phyloP scores from a whole-genome alignment of 768 basidiomycete genomes.

The Xerocomellus amylosporus region DNA sequence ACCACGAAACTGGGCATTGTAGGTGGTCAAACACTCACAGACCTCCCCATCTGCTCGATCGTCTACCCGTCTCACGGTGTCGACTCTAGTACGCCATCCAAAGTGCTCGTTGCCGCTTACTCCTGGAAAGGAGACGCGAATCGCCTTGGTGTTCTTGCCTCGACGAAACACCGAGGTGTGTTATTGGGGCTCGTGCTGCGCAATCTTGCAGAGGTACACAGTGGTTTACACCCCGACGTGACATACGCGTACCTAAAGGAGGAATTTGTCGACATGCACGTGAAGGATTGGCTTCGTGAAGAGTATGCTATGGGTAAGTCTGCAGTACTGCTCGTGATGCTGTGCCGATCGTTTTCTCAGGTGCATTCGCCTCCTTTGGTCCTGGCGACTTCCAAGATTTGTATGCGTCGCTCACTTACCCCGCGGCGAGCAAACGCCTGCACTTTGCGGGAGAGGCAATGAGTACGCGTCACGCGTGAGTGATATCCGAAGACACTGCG shows the following conservation, averaged over 20 bases:
- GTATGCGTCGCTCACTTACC: constrained; percentile 30
- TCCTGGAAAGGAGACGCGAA: not conserved
- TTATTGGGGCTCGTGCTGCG: constrained; percentile 6
- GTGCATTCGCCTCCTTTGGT: constrained; percentile 38
- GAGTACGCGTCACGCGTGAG: constrained; percentile 38
- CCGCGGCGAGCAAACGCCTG: constrained; percentile 20
- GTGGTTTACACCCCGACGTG: not conserved
- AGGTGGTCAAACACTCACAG: constrained; percentile 10
- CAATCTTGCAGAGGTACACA: constrained; percentile 8
- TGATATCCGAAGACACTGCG: not conserved
- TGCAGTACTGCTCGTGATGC: not conserved
- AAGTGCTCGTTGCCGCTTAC: constrained; percentile 9
- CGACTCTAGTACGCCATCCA: constrained; percentile 6
- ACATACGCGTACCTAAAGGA: constrained; percentile 2
- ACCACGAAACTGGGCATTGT: constrained; percentile 9
- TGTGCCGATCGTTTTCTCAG: constrained; percentile 10
- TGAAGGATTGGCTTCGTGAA: constrained; percentile 36
- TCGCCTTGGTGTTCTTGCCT: not conserved
- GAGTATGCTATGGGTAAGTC: constrained; percentile 35
- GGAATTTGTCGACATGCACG: constrained; percentile 14
- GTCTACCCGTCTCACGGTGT: constrained; percentile 11
- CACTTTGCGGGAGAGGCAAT: constrained; percentile 18
- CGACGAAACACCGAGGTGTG: not conserved
- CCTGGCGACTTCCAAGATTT: constrained; percentile 36
- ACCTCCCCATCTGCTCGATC: constrained; percentile 7